phyloP scores from a whole-genome alignment of 2,329 filamentous ascomycete species.

The Penicillium crustosum region DNA sequence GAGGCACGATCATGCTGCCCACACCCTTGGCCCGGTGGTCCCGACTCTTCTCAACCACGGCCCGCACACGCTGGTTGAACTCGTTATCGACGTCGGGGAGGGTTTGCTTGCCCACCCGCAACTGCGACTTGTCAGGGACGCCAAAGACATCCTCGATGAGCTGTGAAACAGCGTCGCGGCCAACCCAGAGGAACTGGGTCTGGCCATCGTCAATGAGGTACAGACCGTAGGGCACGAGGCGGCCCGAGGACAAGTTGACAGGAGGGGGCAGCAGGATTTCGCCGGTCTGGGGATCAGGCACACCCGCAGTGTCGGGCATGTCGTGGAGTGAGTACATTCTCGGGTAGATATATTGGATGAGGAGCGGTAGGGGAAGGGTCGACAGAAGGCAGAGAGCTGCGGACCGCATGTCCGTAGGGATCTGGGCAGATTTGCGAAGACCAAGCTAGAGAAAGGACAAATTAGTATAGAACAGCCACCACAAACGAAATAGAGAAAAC shows the following conservation, averaged over 20 bases:
- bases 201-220: slow-evolving; percentile 97
- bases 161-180: slow-evolving; percentile 87
- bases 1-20: slow-evolving; percentile 88
- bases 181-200: slow-evolving; percentile 96
- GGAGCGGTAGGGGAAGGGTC: slow-evolving; percentile 81
- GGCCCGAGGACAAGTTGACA: slow-evolving; percentile 82
- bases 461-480: slow-evolving; percentile 25
- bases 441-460: slow-evolving; percentile 54
- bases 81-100: slow-evolving; percentile 89
- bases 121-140: slow-evolving; percentile 73
- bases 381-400: slow-evolving; percentile 92
- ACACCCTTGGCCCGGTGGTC: slow-evolving; percentile 85
- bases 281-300: slow-evolving; percentile 80
- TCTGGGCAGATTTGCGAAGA: slow-evolving; percentile 87
- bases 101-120: slow-evolving; percentile 87
- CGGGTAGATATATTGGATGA: slow-evolving; percentile 92
- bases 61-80: slow-evolving; percentile 91
- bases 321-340: slow-evolving; percentile 85
- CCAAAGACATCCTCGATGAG: slow-evolving; percentile 89
- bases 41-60: slow-evolving; percentile 86
- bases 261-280: slow-evolving; percentile 85
- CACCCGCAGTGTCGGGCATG: slow-evolving; percentile 90
- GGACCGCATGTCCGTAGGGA: slow-evolving; percentile 88
- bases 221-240: slow-evolving; percentile 82
- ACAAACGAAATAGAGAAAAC: slow-evolving; percentile 21